Base-by-base conservation (phyloP, 495 filamentous ascomycete genomes). In the Lasiosphaeris hirsuta region DNA sequence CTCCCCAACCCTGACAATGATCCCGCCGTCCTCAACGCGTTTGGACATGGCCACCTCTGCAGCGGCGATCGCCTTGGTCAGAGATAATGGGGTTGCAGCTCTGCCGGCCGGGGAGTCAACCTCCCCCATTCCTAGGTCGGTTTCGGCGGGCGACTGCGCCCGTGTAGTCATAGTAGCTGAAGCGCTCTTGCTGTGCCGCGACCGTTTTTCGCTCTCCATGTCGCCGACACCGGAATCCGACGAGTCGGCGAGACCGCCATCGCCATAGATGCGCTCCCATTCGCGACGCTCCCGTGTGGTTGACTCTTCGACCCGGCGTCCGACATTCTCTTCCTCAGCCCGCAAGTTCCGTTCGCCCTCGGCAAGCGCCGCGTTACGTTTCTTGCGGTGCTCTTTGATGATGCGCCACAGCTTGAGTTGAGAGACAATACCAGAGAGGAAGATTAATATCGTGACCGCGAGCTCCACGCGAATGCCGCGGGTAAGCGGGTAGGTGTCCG, bases 331-430 rank as follows among this genome's bases (percentile, higher is more conserved):
- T 59, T 97, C 91, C 42, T 86, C 81, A 62, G 83, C 80, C n/a
- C 90, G 80, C 10, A 84, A 76, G 61, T 79, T 77, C 45, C 74
- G 74, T 56, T 84, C 75, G 23, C 82, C 82, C 55, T 87, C 78
- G 13, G 79, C 72, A 19, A 75, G 71, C 39, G 80, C 77, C 10
- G 74, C 77, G 13, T 82, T 83, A 51, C 82, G 86, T 60, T 81
- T 81, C 14, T 82, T 79, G 15, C 90, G 77, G 46, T 86, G 79
- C 51, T 90, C 82, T 61, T 87, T 86, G 50, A 97, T 82, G n/a
- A 96, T 78, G 50, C 86, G 88, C 93, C 93, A 97, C 8, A 97
- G 74, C 56, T 85, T 87, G 59, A 96, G 72, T 69, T 97, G 93
- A 2, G 89, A 95, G 41, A 94, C 80, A 9, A 95, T 75, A 11